Conservation (phyloP, 352 stramenopile genomes). For the Phytopythium delawarense region DNA sequence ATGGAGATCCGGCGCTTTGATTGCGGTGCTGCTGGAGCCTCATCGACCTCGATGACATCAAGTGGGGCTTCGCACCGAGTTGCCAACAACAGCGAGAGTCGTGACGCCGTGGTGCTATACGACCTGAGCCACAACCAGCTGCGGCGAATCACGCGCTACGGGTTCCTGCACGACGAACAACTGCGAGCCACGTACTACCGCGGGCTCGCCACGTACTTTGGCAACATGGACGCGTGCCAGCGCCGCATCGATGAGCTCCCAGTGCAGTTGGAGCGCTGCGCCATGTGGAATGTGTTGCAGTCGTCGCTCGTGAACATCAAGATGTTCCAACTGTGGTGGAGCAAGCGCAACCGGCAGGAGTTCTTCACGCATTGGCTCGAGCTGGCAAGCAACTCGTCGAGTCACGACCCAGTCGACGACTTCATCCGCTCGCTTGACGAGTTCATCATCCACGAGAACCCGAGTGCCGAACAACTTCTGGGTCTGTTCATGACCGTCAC, state of each 20-base stretch:
- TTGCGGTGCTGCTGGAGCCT: constrained; percentile 19
- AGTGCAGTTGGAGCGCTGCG: constrained; percentile 73
- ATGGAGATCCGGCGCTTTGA: constrained; percentile 67
- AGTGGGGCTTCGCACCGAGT: constrained; percentile 7
- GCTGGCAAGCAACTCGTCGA: constrained; percentile 49
- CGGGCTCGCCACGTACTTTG: constrained; percentile 71
- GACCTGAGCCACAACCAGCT: constrained; percentile 81
- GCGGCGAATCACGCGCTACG: constrained; percentile 60
- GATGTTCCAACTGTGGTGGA: constrained; percentile 87
- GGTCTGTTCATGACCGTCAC: constrained; percentile 74
- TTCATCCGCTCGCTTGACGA: constrained; percentile 79
- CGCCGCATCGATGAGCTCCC: constrained; percentile 76
- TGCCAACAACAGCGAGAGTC: constrained; percentile 14
- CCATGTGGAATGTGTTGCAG: constrained; percentile 62
- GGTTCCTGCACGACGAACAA: constrained; percentile 62
- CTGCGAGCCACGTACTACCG: constrained; percentile 69
- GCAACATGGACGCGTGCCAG: constrained; percentile 61
- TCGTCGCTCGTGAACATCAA: constrained; percentile 75
- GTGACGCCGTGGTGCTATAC: constrained; percentile 44
- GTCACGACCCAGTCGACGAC: constrained; percentile 76
- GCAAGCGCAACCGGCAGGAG: constrained; percentile 71
- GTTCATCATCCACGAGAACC: constrained; percentile 56
- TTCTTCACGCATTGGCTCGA: constrained; percentile 81
- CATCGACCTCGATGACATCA: constrained; percentile 9
- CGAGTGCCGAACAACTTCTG: constrained; percentile 59